A percentile compares a stretch with the other conserved stretches of the same genome.
Evolutionary conservation across 805 yeast species (phyloP).

Genomic region (Kluyveromyces nonfermentans): DNA sequence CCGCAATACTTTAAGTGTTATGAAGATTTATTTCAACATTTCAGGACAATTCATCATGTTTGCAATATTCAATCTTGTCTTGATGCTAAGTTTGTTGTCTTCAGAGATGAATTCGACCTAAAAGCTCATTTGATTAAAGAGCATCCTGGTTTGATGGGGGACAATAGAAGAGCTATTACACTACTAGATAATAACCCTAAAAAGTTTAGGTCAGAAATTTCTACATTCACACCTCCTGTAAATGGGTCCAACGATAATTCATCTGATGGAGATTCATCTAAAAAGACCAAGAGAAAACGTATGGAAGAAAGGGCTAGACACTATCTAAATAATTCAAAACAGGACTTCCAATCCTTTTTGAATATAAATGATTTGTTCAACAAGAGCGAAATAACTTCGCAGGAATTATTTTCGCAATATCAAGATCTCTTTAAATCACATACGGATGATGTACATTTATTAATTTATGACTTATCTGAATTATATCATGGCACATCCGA

Average conservation of each 20-base stretch:
- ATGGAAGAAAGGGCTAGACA: slow-evolving; percentile 81
- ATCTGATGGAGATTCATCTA: slow-evolving; percentile 32
- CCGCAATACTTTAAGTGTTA: slow-evolving; percentile 78
- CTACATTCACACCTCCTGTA: slow-evolving; percentile 42
- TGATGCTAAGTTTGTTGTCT: slow-evolving; percentile 87
- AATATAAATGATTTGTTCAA: slow-evolving; percentile 40
- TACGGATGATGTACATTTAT: slow-evolving; percentile 43
- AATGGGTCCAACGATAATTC: slow-evolving; percentile 17
- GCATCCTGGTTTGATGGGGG: slow-evolving; percentile 55
- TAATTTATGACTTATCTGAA: slow-evolving; percentile 54
- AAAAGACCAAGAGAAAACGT: slow-evolving; percentile 46
- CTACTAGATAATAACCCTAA: slow-evolving; percentile 23
- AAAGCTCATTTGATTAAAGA: slow-evolving; percentile 81
- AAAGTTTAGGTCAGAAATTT: slow-evolving; percentile 50
- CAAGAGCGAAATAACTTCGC: slow-evolving; percentile 37
- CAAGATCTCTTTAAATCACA: slow-evolving; percentile 37
- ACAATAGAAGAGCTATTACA: slow-evolving; percentile 25
- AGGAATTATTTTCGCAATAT: slow-evolving; percentile 40
- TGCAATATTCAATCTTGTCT: slow-evolving; percentile 73
- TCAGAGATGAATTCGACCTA: slow-evolving; percentile 74
- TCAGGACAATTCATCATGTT: slow-evolving; percentile 59
- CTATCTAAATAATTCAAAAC: slow-evolving; percentile 48
- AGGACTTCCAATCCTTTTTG: slow-evolving; percentile 40
- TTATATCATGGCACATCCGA: slow-evolving; percentile 40
- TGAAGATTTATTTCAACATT: slow-evolving; percentile 66